Percentiles rank a stretch among this genome's conserved stretches.
Evolutionary conservation across 2,329 filamentous ascomycete genomes (phyloP).

Genomic region (Stachybotrys chlorohalonatus): DNA sequence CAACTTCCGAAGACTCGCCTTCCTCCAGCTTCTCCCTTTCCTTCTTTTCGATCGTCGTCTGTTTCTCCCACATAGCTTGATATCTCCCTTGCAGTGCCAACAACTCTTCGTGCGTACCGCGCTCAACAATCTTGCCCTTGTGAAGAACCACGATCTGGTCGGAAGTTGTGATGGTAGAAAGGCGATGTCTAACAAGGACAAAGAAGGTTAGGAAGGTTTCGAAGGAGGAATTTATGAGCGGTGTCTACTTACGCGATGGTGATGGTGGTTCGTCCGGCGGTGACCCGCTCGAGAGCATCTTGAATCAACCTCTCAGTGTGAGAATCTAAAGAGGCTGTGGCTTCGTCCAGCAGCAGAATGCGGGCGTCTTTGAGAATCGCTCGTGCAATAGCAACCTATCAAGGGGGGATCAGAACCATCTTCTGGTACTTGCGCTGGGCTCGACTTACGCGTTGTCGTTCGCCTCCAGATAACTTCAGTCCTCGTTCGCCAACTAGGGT

Average conservation of each 20-base stretch:
- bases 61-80: slow-evolving; percentile 43
- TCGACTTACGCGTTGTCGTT: slow-evolving; percentile 42
- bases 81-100: slow-evolving; percentile 36
- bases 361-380: slow-evolving; percentile 61
- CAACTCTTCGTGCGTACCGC: slow-evolving; percentile 39
- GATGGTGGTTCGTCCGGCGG: slow-evolving; percentile 40
- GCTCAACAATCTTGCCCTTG: slow-evolving; percentile 40
- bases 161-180: slow-evolving; percentile 48
- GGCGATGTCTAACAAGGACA: slow-evolving; percentile 31
- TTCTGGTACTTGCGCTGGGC: background rate
- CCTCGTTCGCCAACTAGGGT: slow-evolving; percentile 45
- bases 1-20: background rate
- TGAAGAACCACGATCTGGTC: slow-evolving; percentile 47
- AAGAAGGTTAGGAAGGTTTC: background rate
- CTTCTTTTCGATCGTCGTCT: slow-evolving; percentile 32
- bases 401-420: slow-evolving; percentile 1
- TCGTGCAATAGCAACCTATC: slow-evolving; percentile 46
- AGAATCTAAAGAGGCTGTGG: slow-evolving; percentile 60
- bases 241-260: slow-evolving; percentile 33
- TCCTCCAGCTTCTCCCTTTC: slow-evolving; percentile 18
- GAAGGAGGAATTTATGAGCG: slow-evolving; percentile 2
- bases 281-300: slow-evolving; percentile 38
- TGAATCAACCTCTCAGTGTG: slow-evolving; percentile 51
- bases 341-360: slow-evolving; percentile 63
- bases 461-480: slow-evolving; percentile 47